phyloP scores from a whole-genome alignment of 345 rosid species.

The Aurinia saxatilis region DNA sequence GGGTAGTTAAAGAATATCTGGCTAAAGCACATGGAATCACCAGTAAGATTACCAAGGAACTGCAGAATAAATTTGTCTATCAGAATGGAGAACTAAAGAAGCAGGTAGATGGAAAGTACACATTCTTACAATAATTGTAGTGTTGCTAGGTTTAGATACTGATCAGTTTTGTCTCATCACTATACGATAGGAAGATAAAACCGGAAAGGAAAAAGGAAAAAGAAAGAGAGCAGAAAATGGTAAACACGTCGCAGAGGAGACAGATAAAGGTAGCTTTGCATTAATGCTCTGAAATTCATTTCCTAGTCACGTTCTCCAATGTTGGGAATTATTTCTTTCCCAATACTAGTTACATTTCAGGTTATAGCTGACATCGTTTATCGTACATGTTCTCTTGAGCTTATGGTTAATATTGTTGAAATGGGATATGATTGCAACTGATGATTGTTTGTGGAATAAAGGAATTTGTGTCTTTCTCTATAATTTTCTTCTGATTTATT shows the following conservation, averaged over 20 bases:
- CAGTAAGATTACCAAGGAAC: constrained; percentile 56
- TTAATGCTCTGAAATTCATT: constrained; percentile 6
- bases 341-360: neutral
- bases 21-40: constrained; percentile 61
- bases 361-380: neutral
- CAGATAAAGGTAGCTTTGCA: constrained; percentile 22
- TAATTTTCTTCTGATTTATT: neutral
- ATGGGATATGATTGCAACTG: neutral
- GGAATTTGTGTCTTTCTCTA: neutral
- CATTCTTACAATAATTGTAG: constrained; percentile 20
- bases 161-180: neutral
- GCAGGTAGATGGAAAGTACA: constrained; percentile 28
- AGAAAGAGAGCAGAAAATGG: constrained; percentile 51
- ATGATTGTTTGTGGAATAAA: neutral
- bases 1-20: constrained; percentile 75
- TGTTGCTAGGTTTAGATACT: neutral
- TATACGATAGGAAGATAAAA: constrained; percentile 46
- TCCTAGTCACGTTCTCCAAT: neutral
- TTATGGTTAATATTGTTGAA: neutral
- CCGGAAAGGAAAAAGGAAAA: constrained; percentile 41
- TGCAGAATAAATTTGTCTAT: constrained; percentile 43
- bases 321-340: neutral
- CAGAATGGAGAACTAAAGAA: constrained; percentile 58
- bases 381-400: neutral
- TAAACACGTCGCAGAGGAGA: constrained; percentile 31